Base-by-base conservation (phyloP, 192 early-diverging fungal species). In the Podila clonocystis region DNA sequence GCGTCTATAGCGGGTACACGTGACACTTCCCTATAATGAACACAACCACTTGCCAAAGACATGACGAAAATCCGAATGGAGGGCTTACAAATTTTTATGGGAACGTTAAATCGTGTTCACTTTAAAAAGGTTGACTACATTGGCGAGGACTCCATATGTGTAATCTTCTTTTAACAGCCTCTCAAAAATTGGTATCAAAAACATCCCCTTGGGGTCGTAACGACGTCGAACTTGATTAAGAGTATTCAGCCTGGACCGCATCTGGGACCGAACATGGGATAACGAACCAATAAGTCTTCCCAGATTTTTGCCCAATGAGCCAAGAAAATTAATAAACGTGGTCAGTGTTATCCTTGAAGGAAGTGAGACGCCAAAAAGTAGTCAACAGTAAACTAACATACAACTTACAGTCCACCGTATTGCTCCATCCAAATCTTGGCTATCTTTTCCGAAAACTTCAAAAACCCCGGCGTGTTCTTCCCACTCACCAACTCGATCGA, bases 281-380 rank as follows among this genome's bases (percentile, higher is more conserved):
- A 62, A 41, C 61, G n/a, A 34, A 38, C 61, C 61, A 22, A 41
- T 20, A 52, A 36, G 36, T 50, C 28, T 60, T 73, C 72, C 63
- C 63, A 73, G 31, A 45, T 2, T 30, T 65, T 66, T 41, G 19
- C 50, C 72, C 72, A 73, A 63, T 72, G 62, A 0, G 48, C 65
- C 36, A 26, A 34, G 36, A 41, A 64, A 72, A 72, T 62, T 62
- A 36, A 5, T 62, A 62, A 36, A 62, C 4, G 13, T 62, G 61
- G 61, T 62, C n/a, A 62, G 33, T 62, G 29, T 62, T 8, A 20
- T 62, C 22, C 61, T 1, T 59, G 48, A 68, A 68, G 30, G n/a
- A 49, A 70, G 28, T 33, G 58, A 41, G 38, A 61, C 22, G 20
- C 33, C 20, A 28, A 61, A 24, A 29, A 36, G 20, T 36, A 36